Conservation (phyloP, 129 eudicot genomes). For the Dittrichia graveolens region DNA sequence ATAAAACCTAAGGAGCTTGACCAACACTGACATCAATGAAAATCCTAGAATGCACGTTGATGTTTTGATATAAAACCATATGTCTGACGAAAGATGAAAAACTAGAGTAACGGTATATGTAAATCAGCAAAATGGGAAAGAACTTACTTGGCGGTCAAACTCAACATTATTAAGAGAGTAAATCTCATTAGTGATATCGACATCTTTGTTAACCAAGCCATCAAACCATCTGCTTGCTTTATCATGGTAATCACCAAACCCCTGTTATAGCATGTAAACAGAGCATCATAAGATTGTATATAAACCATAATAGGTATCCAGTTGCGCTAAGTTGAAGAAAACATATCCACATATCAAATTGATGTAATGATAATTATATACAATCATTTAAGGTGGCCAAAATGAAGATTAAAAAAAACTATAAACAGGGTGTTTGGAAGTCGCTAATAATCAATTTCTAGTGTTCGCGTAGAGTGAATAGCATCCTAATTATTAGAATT, state of each 20-base stretch:
- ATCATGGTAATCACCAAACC: slow-evolving; percentile 34
- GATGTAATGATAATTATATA: no score
- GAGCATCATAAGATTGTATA: slow-evolving; percentile 8
- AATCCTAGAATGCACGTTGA: slow-evolving; percentile 7
- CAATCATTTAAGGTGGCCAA: background rate
- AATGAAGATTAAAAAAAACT: no score
- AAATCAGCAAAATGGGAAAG: background rate
- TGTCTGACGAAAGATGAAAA: background rate
- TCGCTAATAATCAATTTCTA: no score
- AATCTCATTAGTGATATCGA: slow-evolving; percentile 66
- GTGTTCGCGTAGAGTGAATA: no score
- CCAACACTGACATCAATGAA: background rate
- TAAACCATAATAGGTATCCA: background rate
- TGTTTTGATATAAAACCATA: background rate
- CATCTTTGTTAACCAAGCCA: slow-evolving; percentile 75
- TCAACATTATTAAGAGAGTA: slow-evolving; percentile 79
- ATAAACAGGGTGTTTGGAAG: no score
- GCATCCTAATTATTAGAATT: no score
- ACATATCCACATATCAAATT: no score
- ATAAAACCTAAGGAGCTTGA: background rate
- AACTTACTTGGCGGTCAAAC: slow-evolving; percentile 90
- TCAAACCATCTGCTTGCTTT: slow-evolving; percentile 75
- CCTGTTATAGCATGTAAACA: slow-evolving; percentile 41
- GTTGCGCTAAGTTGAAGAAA: background rate
- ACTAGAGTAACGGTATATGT: slow-evolving; percentile 5